These are phyloP conservation scores for Lipomyces starkeyi DNA, from an alignment of 805 yeast genomes.

Conservation along the genomic window DNA sequence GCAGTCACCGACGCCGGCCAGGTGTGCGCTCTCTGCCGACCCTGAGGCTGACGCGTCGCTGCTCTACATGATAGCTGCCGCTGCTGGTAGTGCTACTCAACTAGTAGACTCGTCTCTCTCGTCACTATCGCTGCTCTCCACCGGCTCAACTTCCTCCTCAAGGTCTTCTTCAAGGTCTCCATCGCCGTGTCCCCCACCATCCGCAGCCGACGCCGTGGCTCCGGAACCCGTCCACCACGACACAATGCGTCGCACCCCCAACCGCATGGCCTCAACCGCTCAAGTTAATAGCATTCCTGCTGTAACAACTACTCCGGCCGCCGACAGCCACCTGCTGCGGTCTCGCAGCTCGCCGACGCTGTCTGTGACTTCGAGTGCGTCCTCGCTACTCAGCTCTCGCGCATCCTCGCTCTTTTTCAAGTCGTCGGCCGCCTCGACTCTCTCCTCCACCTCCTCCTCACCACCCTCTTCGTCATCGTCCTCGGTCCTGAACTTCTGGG, in stretches of 20 bases:
- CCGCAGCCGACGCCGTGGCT: not conserved
- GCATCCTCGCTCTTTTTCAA: slow-evolving; percentile 16
- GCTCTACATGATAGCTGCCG: slow-evolving; percentile 6
- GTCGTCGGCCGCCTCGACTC: slow-evolving; percentile 20
- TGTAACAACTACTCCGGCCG: not conserved
- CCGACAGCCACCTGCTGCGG: slow-evolving; percentile 7
- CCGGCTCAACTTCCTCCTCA: slow-evolving; percentile 5
- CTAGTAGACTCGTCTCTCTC: not conserved
- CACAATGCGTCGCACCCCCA: slow-evolving; percentile 5
- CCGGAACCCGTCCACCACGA: slow-evolving; percentile 9
- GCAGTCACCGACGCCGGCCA: slow-evolving; percentile 6
- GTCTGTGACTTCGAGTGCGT: slow-evolving; percentile 10
- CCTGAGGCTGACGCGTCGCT: slow-evolving; percentile 1
- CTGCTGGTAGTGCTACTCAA: not conserved
- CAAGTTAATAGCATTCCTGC: not conserved
- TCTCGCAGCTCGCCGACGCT: slow-evolving; percentile 19
- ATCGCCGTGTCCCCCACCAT: slow-evolving; percentile 2
- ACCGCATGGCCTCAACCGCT: not conserved
- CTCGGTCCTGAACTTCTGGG: slow-evolving; percentile 23
- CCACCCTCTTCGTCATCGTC: slow-evolving; percentile 32
- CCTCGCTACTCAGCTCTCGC: slow-evolving; percentile 4
- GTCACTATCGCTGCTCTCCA: not conserved
- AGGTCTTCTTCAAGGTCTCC: slow-evolving; percentile 9
- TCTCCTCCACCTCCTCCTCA: slow-evolving; percentile 22
- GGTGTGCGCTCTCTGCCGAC: slow-evolving; percentile 1